Evolutionary conservation across 2,329 filamentous ascomycete genomes (phyloP).

Genomic region (Sphaerulina vaccinii): DNA sequence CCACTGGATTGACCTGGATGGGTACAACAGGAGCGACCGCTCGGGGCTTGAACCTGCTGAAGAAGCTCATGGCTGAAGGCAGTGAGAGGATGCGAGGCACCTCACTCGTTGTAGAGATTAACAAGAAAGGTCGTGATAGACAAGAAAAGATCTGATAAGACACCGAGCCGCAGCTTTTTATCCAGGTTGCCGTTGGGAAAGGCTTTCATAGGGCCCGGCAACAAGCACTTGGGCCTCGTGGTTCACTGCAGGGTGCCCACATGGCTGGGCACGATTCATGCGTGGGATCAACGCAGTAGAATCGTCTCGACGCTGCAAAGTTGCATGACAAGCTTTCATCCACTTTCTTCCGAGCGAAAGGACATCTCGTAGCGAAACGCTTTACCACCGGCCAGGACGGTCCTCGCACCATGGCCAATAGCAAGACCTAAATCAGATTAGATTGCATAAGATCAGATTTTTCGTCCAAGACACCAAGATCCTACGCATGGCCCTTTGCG

Average conservation of each 20-base stretch:
- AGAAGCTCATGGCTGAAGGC: neutral
- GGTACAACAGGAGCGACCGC: slow-evolving; percentile 1
- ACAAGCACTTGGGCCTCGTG: slow-evolving; percentile 3
- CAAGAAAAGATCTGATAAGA: slow-evolving; percentile 11
- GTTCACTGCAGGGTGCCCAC: slow-evolving; percentile 1
- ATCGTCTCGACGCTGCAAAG: slow-evolving; percentile 1
- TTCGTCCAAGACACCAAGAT: slow-evolving; percentile 1
- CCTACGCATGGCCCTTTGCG: neutral
- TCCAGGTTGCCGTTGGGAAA: neutral
- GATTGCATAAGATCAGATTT: neutral
- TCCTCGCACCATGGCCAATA: neutral
- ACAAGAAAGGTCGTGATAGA: neutral
- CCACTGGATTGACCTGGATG: slow-evolving; percentile 3
- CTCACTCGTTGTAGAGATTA: neutral
- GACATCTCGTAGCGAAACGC: slow-evolving; percentile 1
- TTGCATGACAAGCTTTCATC: neutral
- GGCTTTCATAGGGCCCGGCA: neutral
- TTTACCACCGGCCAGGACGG: too few relatives aligned
- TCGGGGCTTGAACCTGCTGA: slow-evolving; percentile 6
- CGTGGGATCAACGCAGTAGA: neutral
- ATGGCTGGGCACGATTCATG: slow-evolving; percentile 1
- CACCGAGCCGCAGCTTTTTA: neutral
- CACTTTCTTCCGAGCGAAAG: neutral
- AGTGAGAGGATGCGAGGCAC: neutral
- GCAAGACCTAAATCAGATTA: neutral